These are phyloP conservation scores for Brassica hybrid DNA, from an alignment of 441 rosid genomes.

Conservation along the genomic window DNA sequence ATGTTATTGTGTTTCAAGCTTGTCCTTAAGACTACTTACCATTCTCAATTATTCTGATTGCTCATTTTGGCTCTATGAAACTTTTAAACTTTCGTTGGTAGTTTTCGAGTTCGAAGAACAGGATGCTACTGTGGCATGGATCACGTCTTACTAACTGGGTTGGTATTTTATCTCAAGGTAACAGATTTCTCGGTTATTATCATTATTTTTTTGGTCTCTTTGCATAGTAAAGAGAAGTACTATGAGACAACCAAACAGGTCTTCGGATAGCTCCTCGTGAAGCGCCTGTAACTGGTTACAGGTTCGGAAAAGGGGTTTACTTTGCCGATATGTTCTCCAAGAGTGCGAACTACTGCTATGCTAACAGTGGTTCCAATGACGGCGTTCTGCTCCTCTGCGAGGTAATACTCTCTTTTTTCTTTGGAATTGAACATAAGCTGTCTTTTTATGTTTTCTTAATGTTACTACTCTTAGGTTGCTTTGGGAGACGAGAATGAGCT, in stretches of 20 bases:
- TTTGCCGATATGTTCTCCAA: conserved; percentile 99
- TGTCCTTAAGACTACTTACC: background rate
- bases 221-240: conserved; percentile 22
- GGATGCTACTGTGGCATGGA: conserved; percentile 92
- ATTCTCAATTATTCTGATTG: background rate
- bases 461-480: conserved; percentile 63
- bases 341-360: conserved; percentile 86
- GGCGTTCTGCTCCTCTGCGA: conserved; percentile 91
- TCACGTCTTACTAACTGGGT: conserved; percentile 93
- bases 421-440: conserved; percentile 9
- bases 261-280: conserved; percentile 93
- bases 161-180: conserved; percentile 96
- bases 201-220: background rate
- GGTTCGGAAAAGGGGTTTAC: too few species aligned
- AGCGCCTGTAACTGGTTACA: conserved; percentile 87
- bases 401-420: conserved; percentile 47
- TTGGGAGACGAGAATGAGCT: conserved; percentile 91
- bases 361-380: conserved; percentile 49
- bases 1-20: conserved; percentile 16
- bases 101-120: conserved; percentile 68
- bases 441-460: conserved; percentile 11
- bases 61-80: conserved; percentile 5
- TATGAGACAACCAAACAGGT: conserved; percentile 54
- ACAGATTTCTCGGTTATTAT: conserved; percentile 20
- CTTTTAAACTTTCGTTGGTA: conserved; percentile 39